Evolutionary conservation across 768 basidiomycete genomes (phyloP), one percentile per base, ranked within the genome.

Genomic region (Suillus brevipes): DNA sequence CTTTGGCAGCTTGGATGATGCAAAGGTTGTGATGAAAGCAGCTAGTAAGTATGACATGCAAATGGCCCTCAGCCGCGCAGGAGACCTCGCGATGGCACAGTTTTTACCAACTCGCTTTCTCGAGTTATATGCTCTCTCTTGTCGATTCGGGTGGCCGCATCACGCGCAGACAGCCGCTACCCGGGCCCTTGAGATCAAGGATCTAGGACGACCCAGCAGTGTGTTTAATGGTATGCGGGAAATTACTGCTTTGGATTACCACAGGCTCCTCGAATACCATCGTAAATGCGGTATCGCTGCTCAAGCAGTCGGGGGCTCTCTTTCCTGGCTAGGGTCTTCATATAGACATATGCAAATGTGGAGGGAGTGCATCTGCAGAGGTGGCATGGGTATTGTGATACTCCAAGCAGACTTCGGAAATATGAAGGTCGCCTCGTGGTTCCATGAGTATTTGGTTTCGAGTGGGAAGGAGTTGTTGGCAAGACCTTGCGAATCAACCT

Each of bases 401-500:
- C 8, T 58, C 13, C 23, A 58, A 16, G 4, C 16, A 6, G 18
- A 40, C 25, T 2, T 28, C 14, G 20, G 50, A 9, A 25, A 25
- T 23, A 1, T 25, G 23, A 23, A 9, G 16, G 23, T 58, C 37
- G 49, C 45, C 34, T 6, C 9, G 8, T 64, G 66, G 63, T 59
- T 64, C 23, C n/a, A 47, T 10, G 56, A 36, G 1, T 66, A 66
- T 61, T 31, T 64, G 34, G 14, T 28, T 36, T 38, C 18, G 20
- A 60, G 50, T 66, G 45, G 66, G 28, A 50, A 25, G n/a, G 59
- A 64, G 36, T 56, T 66, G 18, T 36, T 64, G 10, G 25, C 40
- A 18, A 50, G 63, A 14, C 66, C 66, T 36, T 38, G 59, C 49
- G 43, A 31, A 7, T 64, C 66, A 7, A 66, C 58, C 28, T 28